These are phyloP conservation scores for Rhodamnia rubescens DNA, from an alignment of 345 rosid species.

Conservation along the genomic window DNA sequence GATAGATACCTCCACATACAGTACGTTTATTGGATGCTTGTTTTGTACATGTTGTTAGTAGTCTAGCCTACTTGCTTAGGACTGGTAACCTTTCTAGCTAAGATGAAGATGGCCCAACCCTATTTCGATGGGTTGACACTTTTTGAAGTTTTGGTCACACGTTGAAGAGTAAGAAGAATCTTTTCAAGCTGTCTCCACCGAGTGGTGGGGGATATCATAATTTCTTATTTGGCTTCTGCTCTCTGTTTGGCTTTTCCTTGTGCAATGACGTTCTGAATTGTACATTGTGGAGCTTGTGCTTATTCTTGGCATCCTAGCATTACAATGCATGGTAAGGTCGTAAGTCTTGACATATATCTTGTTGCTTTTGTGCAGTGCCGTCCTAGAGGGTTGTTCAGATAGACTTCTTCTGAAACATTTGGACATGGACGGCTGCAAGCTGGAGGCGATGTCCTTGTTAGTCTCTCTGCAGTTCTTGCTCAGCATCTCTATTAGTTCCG, in stretches of 20 bases:
- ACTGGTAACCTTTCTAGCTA: background rate
- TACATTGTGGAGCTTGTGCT: background rate
- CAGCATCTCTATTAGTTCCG: background rate
- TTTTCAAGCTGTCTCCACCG: background rate
- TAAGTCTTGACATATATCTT: background rate
- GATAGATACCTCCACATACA: slow-evolving; percentile 90
- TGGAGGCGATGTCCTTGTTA: background rate
- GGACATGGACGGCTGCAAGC: background rate
- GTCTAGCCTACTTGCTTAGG: background rate
- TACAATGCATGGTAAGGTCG: background rate
- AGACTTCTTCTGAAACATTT: slow-evolving; percentile 1
- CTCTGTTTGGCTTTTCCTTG: background rate
- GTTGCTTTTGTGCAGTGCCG: slow-evolving; percentile 10
- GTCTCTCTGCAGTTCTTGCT: background rate
- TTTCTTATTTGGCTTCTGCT: background rate
- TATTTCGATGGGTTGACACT: background rate
- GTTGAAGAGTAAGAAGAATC: background rate
- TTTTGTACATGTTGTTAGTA: background rate
- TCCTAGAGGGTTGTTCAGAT: slow-evolving; percentile 2
- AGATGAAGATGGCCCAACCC: background rate
- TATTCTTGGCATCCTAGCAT: background rate
- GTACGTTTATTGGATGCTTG: slow-evolving; percentile 20
- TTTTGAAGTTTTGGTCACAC: background rate
- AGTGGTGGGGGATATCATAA: background rate
- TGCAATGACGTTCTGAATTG: background rate